phyloP scores from a whole-genome alignment of 1,284 basidiomycete species.

The Cryptococcus sp. region DNA sequence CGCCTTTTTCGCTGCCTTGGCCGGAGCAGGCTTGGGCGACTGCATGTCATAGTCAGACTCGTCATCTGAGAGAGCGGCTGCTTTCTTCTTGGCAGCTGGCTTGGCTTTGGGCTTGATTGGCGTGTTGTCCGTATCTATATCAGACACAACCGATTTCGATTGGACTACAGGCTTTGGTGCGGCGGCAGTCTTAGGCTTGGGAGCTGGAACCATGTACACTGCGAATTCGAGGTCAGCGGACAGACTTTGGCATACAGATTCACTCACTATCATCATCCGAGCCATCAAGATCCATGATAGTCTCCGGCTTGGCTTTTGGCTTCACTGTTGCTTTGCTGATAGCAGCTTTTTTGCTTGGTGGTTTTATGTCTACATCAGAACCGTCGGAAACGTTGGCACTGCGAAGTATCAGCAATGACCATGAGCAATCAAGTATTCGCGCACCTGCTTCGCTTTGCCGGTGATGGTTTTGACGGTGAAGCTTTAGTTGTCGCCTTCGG shows the following conservation, averaged over 20 bases:
- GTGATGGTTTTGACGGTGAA: constrained; percentile 22
- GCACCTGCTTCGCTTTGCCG: constrained; percentile 12
- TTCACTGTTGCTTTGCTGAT: constrained; percentile 55
- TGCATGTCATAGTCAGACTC: constrained; percentile 7
- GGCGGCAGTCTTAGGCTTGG: constrained; percentile 30
- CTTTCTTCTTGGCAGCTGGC: constrained; percentile 16
- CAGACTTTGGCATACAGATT: no score
- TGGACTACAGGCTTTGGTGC: constrained; percentile 15
- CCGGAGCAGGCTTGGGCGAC: constrained; percentile 6
- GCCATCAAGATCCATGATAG: constrained; percentile 59
- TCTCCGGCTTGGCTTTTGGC: constrained; percentile 53
- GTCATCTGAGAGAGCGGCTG: constrained; percentile 7
- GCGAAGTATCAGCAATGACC: constrained; percentile 1
- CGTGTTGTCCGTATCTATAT: constrained; percentile 11
- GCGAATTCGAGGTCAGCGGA: neutral
- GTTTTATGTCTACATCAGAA: constrained; percentile 33
- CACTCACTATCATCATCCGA: constrained; percentile 59
- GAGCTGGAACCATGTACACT: constrained; percentile 37
- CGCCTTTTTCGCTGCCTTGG: constrained; percentile 16
- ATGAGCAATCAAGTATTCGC: neutral
- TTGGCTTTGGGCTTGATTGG: constrained; percentile 18
- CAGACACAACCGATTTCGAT: constrained; percentile 1
- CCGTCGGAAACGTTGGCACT: constrained; percentile 27
- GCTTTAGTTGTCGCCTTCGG: constrained; percentile 26
- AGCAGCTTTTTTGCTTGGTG: constrained; percentile 35